These are phyloP conservation scores for Actinomortierella wolfii DNA, from an alignment of 371 early-diverging fungal genomes.

Conservation along the genomic window DNA sequence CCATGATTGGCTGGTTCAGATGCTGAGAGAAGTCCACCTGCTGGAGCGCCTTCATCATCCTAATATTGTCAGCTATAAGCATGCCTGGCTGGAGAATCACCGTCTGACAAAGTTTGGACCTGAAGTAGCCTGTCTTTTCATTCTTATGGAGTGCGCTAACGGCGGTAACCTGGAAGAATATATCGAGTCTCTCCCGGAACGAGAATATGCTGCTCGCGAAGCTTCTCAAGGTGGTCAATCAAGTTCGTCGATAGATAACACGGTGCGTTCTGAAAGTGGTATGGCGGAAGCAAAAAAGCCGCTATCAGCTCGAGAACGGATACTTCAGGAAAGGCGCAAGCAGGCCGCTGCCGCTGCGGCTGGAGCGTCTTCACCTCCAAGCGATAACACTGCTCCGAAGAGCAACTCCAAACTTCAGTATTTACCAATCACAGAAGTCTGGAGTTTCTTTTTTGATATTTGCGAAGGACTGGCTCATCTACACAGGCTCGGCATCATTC, in stretches of 20 bases:
- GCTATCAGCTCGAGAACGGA: slow-evolving; percentile 22
- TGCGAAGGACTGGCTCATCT: slow-evolving; percentile 88
- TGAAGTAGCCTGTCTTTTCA: slow-evolving; percentile 91
- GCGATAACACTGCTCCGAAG: no score
- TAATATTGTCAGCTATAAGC: slow-evolving; percentile 94
- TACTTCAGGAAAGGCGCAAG: slow-evolving; percentile 42
- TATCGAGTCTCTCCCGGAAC: slow-evolving; percentile 53
- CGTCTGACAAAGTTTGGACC: slow-evolving; percentile 85
- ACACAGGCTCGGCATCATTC: slow-evolving; percentile 83
- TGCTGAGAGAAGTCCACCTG: slow-evolving; percentile 92
- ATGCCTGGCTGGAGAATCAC: slow-evolving; percentile 89
- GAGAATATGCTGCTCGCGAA: not conserved
- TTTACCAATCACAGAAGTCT: slow-evolving; percentile 73
- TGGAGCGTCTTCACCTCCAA: no score
- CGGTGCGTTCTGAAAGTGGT: no score
- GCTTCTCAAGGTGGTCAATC: not conserved
- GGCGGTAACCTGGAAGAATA: slow-evolving; percentile 96
- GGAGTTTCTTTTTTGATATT: slow-evolving; percentile 86
- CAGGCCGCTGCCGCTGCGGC: slow-evolving; percentile 1
- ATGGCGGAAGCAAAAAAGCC: slow-evolving; percentile 8
- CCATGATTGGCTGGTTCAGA: slow-evolving; percentile 90
- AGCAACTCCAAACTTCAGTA: slow-evolving; percentile 16
- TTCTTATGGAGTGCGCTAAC: slow-evolving; percentile 96
- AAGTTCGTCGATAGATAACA: slow-evolving; percentile 1
- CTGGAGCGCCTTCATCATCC: slow-evolving; percentile 88